Evolutionary conservation across 2,329 filamentous ascomycete species (phyloP).

Genomic region (Pochonia chlamydosporia): DNA sequence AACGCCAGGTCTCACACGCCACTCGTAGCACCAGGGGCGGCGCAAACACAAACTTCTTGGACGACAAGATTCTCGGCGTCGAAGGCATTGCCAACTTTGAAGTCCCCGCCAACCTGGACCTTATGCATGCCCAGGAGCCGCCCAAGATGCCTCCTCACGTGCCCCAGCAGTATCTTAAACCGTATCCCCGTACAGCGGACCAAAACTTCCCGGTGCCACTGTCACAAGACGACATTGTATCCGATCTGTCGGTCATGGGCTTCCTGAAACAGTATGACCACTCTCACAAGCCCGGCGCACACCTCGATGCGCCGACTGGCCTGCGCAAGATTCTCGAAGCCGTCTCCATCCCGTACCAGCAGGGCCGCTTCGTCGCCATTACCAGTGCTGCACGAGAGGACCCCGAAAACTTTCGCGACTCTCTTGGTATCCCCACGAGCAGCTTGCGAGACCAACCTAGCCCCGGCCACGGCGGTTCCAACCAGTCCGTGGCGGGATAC

Average conservation of each 20-base stretch:
- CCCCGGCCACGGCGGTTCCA: conserved; percentile 17
- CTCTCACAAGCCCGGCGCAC: conserved; percentile 46
- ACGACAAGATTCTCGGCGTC: conserved; percentile 53
- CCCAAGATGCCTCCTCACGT: conserved; percentile 53
- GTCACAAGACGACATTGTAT: conserved; percentile 44
- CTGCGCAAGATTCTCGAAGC: conserved; percentile 51
- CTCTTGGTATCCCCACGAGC: conserved; percentile 40
- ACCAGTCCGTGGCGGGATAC: conserved; percentile 18
- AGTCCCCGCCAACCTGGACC: conserved; percentile 51
- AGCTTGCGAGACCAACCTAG: conserved; percentile 37
- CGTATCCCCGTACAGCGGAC: conserved; percentile 47
- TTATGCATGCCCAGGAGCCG: conserved; percentile 47
- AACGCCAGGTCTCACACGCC: conserved; percentile 57
- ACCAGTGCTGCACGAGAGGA: conserved; percentile 39
- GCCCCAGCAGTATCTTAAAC: conserved; percentile 54
- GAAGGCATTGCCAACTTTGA: conserved; percentile 56
- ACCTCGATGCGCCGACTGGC: conserved; percentile 48
- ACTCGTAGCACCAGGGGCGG: conserved; percentile 57
- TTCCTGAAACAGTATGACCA: conserved; percentile 52
- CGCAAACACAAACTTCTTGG: conserved; percentile 47
- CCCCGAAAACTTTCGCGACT: conserved; percentile 43
- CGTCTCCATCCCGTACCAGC: conserved; percentile 41
- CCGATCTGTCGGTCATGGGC: conserved; percentile 53
- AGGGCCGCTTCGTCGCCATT: conserved; percentile 43
- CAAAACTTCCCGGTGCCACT: conserved; percentile 50